phyloP scores from a whole-genome alignment of 768 basidiomycete species.

The Psilocybe subaeruginosa region DNA sequence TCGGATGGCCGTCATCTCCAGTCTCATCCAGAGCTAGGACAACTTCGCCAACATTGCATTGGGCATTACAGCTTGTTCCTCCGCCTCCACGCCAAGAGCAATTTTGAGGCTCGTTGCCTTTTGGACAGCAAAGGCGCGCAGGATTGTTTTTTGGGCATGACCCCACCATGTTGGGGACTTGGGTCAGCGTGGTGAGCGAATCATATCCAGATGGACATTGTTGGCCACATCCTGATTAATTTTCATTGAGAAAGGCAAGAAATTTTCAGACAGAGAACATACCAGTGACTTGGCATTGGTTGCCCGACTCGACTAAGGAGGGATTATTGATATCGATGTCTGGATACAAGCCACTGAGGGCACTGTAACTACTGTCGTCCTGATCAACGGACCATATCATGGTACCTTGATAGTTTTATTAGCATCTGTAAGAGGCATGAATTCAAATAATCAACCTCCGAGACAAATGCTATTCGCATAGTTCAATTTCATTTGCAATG shows the following conservation, averaged over 20 bases:
- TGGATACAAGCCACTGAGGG: not conserved
- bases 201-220: slow-evolving; percentile 21
- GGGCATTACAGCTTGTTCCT: slow-evolving; percentile 22
- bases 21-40: slow-evolving; percentile 21
- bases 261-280: not conserved
- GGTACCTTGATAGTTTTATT: not conserved
- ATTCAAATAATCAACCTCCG: not conserved
- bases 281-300: not conserved
- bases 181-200: slow-evolving; percentile 20
- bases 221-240: slow-evolving; percentile 12
- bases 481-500: slow-evolving; percentile 8
- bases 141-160: slow-evolving; percentile 18
- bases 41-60: slow-evolving; percentile 24
- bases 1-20: slow-evolving; percentile 21
- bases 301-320: not conserved
- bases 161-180: slow-evolving; percentile 11
- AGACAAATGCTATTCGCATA: slow-evolving; percentile 14
- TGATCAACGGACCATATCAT: slow-evolving; percentile 14
- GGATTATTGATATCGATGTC: slow-evolving; percentile 1
- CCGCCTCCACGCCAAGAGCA: slow-evolving; percentile 25
- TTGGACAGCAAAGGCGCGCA: slow-evolving; percentile 23
- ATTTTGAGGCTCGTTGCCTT: slow-evolving; percentile 20
- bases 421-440: not conserved
- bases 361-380: slow-evolving; percentile 2
- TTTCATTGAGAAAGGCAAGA: not conserved